These are phyloP conservation scores for Syzygium aqueum DNA, from an alignment of 345 rosid genomes.

Conservation along the genomic window DNA sequence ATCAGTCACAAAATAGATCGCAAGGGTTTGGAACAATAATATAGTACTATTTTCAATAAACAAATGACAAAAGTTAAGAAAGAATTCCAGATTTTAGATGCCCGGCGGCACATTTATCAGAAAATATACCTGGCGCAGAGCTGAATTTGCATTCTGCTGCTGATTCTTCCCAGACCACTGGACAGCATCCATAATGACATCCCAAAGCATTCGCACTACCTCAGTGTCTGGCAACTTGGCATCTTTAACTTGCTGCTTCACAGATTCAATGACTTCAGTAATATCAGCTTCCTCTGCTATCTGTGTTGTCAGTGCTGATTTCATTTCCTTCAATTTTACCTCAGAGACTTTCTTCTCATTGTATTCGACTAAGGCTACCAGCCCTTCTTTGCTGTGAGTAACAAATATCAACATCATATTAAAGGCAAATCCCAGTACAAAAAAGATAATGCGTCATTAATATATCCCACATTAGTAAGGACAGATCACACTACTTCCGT, in stretches of 20 bases:
- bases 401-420: neutral
- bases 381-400: conserved; percentile 72
- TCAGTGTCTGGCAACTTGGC: conserved; percentile 76
- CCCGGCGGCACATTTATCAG: conserved; percentile 26
- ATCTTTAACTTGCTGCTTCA: conserved; percentile 75
- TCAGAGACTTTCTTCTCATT: conserved; percentile 88
- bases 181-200: conserved; percentile 95
- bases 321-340: conserved; percentile 85
- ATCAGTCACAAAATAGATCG: neutral
- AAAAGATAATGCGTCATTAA: neutral
- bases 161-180: conserved; percentile 99
- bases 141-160: conserved; percentile 89
- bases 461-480: neutral
- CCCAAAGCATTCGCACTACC: conserved; percentile 81
- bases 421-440: neutral
- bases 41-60: neutral
- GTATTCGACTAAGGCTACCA: conserved; percentile 80
- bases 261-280: conserved; percentile 72
- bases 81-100: conserved; percentile 4
- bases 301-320: conserved; percentile 65
- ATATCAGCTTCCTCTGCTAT: conserved; percentile 69
- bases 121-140: conserved; percentile 65
- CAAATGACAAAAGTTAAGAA: neutral
- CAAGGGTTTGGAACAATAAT: neutral
- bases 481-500: neutral